Base-by-base conservation (phyloP, 208 protist species). In the Angomonas deanei region DNA sequence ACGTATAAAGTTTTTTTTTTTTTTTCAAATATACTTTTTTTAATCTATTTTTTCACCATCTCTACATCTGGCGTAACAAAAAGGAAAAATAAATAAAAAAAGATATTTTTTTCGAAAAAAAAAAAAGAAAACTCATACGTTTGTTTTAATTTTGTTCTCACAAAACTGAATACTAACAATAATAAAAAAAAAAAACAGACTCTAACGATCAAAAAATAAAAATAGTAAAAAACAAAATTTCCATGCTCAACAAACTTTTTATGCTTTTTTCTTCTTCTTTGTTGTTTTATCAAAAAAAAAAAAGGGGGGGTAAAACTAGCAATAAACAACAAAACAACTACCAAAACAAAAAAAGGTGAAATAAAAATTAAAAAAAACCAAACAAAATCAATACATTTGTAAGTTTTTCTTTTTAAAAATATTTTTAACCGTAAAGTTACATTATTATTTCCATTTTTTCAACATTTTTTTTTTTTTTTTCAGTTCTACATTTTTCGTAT, bases 151-250 rank as follows among this genome's bases (percentile, higher is more conserved):
- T n/a, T n/a, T n/a, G n/a, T n/a, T n/a, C n/a, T n/a, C n/a, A n/a
- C n/a, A n/a, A n/a, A n/a, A n/a, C n/a, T n/a, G n/a, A n/a, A 42
- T 42, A 42, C 8, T 58, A 58, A 58, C 17, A 58, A 34, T n/a
- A 36, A 58, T 17, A 58, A 58, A 58, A 49, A 62, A 62, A 49
- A 62, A 62, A 19, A 50, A 62, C 6, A 49, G 13, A 62, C 31
- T n/a, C 36, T 28, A 62, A 27, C 11, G 28, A 62, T 21, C 8
- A 34, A 36, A 58, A 15, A n/a, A 42, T 42, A 42, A 42, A n/a
- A 42, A 42, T 42, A 42, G 15, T 42, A 42, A 42, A 27, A 58
- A 58, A 36, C 5, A 30, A 27, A 30, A 58, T n/a, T 5, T 10
- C 3, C 6, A 58, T 10, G 28, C n/a, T n/a, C 5, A 34, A 58